Evolutionary conservation across 1,284 basidiomycete genomes (phyloP), one percentile per base, ranked within the genome.

Genomic region (Pyrrhoderma noxium): DNA sequence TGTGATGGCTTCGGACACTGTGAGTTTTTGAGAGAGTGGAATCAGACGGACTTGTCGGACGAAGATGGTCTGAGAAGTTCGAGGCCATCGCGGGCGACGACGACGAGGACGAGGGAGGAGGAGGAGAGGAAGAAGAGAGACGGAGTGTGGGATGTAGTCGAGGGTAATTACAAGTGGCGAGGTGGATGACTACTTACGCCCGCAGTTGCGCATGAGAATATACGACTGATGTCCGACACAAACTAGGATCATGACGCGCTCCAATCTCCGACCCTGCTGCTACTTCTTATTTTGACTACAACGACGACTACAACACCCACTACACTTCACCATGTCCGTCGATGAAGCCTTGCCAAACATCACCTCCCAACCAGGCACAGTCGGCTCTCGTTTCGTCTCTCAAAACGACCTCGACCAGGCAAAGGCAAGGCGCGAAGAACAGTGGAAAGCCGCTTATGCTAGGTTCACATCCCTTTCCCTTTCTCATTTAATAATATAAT

Each of bases 401-500:
- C 82, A 90, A 65, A 71, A 75, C 14, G 86, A 93, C 36, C 72
- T 96, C 42, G 90, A 93, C 45, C 76, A 80, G 25, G 89, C 89
- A 21, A 86, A 83, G 57, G 74, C 77, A 8, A 74, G 79, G 40
- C 75, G 83, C 56, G 89, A 94, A 23, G 85, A 89, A 61, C 89
- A 94, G 63, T 94, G 93, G 89, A 89, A 84, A 63, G 92, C 88
- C 11, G 93, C 93, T 13, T 96, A 95, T 68, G 91, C 85, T 38
- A 79, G 91, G 89, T 87, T 59, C 50, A 68, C 25, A 51, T 44
- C n/a, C n/a, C n/a, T n/a, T n/a, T n/a, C n/a, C n/a, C 45, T 23
- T 21, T 57, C 45, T 40, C 52, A 35, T 27, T 21, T 14, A 43
- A 3, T 47, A 9, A n/a, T 40, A 16, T 40, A 5, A 40, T 18